Conservation (phyloP, 208 protist genomes). For the Trypanosoma avium region DNA sequence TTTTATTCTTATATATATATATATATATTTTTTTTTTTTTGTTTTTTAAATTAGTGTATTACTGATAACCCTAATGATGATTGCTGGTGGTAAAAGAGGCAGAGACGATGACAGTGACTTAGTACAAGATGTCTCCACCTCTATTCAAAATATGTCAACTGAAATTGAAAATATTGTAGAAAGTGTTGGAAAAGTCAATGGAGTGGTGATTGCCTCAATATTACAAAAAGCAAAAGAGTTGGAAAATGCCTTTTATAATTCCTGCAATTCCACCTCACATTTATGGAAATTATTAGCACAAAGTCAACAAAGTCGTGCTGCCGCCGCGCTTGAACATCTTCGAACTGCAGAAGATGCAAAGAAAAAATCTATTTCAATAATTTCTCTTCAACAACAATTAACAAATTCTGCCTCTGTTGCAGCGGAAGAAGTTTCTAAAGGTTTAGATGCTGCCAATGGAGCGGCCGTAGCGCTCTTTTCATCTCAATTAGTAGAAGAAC, state of each 20-base stretch:
- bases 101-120: constrained; percentile 13
- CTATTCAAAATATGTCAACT: constrained; percentile 17
- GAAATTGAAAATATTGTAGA: constrained; percentile 24
- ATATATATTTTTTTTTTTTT: constrained; percentile 13
- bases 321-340: constrained; percentile 3
- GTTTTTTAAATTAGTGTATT: not conserved
- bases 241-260: constrained; percentile 25
- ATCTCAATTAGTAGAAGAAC: constrained; percentile 38
- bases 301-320: constrained; percentile 10
- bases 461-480: constrained; percentile 16
- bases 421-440: constrained; percentile 8
- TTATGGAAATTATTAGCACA: constrained; percentile 23
- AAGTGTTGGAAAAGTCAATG: constrained; percentile 29
- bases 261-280: not conserved
- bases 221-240: constrained; percentile 31
- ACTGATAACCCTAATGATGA: too few relatives aligned
- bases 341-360: not conserved
- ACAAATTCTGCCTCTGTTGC: constrained; percentile 22
- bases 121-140: constrained; percentile 11
- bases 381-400: constrained; percentile 25
- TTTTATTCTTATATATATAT: not conserved
- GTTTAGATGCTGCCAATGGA: not conserved
- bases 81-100: constrained; percentile 14
- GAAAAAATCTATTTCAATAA: not conserved
- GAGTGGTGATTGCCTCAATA: constrained; percentile 27